A percentile compares a stretch with the other conserved stretches of the same genome.
phyloP scores from a whole-genome alignment of 192 early-diverging fungal genomes.

The Podila epigama region DNA sequence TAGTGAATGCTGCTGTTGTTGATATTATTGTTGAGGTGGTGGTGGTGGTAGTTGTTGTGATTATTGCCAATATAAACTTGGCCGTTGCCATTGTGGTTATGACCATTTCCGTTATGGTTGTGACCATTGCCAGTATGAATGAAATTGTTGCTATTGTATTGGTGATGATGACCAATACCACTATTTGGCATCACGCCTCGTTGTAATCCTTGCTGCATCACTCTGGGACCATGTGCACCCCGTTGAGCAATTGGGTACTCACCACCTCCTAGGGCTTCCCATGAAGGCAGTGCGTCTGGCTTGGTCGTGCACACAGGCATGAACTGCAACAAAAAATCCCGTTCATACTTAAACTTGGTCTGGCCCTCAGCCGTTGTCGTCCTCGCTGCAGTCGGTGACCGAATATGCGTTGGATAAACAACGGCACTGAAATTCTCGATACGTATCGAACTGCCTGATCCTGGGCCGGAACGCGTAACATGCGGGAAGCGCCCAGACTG shows the following conservation, averaged over 20 bases:
- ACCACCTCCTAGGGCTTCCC: conserved; percentile 59
- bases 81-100: too few relatives aligned
- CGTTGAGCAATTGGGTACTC: conserved; percentile 43
- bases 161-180: too few relatives aligned
- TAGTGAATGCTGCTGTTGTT: too few relatives aligned
- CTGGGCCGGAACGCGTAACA: conserved; percentile 52
- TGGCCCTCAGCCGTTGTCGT: conserved; percentile 57
- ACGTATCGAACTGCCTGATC: conserved; percentile 51
- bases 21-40: too few relatives aligned
- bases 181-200: conserved; percentile 34
- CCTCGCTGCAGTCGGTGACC: too few relatives aligned
- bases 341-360: conserved; percentile 73
- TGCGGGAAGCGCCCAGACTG: conserved; percentile 49
- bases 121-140: too few relatives aligned
- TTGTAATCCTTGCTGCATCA: too few relatives aligned
- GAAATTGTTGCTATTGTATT: too few relatives aligned
- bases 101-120: too few relatives aligned
- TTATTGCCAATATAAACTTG: too few relatives aligned
- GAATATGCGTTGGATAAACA: conserved; percentile 56
- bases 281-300: conserved; percentile 60
- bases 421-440: conserved; percentile 57
- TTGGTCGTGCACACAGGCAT: conserved; percentile 66
- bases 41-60: too few relatives aligned
- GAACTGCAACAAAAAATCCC: conserved; percentile 85
- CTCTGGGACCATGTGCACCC: conserved; percentile 17